phyloP scores from a whole-genome alignment of 2,329 filamentous ascomycete genomes.

The Cladosporium sp. region DNA sequence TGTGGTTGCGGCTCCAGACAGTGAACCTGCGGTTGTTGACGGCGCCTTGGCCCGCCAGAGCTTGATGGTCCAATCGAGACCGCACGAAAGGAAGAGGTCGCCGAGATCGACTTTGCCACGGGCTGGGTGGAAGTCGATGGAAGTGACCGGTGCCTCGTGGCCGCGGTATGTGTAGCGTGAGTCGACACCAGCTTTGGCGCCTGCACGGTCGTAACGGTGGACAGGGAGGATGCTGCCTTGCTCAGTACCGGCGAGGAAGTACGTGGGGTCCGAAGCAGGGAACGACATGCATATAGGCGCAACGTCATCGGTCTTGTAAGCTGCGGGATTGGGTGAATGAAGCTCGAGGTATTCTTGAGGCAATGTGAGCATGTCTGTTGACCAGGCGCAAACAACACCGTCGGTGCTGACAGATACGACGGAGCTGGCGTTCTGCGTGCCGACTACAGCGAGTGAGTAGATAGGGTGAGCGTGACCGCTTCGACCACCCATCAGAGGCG shows the following conservation, averaged over 20 bases:
- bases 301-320: constrained; percentile 78
- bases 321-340: constrained; percentile 75
- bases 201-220: constrained; percentile 94
- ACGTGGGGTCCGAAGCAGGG: constrained; percentile 91
- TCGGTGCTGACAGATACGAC: constrained; percentile 97
- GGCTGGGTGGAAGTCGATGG: constrained; percentile 90
- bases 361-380: constrained; percentile 94
- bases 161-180: constrained; percentile 83
- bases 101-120: constrained; percentile 91
- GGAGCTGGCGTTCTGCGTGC: constrained; percentile 98
- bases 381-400: constrained; percentile 95
- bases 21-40: constrained; percentile 59
- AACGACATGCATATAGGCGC: constrained; percentile 94
- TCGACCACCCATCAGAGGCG: constrained; percentile 84
- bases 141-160: constrained; percentile 93
- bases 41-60: constrained; percentile 91
- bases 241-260: constrained; percentile 95
- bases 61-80: constrained; percentile 95
- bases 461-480: constrained; percentile 86
- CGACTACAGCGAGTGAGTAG: constrained; percentile 92
- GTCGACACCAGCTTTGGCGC: constrained; percentile 94
- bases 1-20: constrained; percentile 41
- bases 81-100: constrained; percentile 88
- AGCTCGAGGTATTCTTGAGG: constrained; percentile 93
- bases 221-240: constrained; percentile 96